Base-by-base conservation (phyloP, 768 basidiomycete genomes). In the Naematelia encephala region DNA sequence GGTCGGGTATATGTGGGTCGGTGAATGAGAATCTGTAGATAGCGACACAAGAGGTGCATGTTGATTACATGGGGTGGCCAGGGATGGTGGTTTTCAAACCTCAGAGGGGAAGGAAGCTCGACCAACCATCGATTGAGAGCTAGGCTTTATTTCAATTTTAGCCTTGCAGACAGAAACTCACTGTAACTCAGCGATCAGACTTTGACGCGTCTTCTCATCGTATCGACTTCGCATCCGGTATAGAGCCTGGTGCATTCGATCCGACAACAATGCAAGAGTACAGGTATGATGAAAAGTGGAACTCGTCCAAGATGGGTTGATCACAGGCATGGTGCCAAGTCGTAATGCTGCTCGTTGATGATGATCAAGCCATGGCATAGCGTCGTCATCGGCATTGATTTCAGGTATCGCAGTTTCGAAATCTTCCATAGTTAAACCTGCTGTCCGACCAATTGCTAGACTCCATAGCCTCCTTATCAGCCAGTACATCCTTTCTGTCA, bases 371-470 rank as follows among this genome's bases (percentile, higher is more conserved):
- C 44, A 56, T 3, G 44, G 44, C 12, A 13, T 16, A 19, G 43
- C 44, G 28, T 56, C 55, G 22, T 34, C 34, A n/a, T 56, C 44
- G 21, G 55, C 26, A 30, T 56, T 46, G 1, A 29, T n/a, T 19
- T 56, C 55, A n/a, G 45, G 55, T 8, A 56, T 11, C 29, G 42
- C 21, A 2, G 55, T 59, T 14, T 64, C 60, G 45, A 60, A 44
- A 3, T 42, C 8, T 1, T 10, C 19, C 22, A 48, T 47, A 0
- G 55, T 25, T 12, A 68, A 26, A 19, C 30, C 50, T 2, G 56
- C 28, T 0, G 56, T 49, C 2, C 69, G 51, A 1, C 69, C 69
- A 30, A 68, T 62, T 39, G 65, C 65, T 12, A 47, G 46, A n/a
- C 47, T 45, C 69, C 69, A 71, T 3, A 71, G 52, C 21, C 57